A percentile compares a stretch with the other conserved stretches of the same genome.
Evolutionary conservation across 2,329 filamentous ascomycete genomes (phyloP).

Genomic region (Sporothrix inflata): DNA sequence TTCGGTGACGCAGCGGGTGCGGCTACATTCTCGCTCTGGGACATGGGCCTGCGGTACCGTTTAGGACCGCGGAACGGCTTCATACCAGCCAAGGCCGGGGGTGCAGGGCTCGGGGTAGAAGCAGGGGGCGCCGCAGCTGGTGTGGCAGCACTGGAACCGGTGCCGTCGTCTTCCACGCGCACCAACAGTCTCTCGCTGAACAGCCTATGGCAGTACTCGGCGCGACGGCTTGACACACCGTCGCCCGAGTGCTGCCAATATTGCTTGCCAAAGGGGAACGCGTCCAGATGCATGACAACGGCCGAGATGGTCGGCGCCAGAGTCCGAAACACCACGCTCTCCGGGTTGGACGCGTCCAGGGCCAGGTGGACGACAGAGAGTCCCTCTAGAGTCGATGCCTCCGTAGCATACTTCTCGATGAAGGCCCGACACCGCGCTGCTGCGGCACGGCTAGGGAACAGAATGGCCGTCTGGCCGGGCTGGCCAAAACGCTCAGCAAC

Average conservation of each 20-base stretch:
- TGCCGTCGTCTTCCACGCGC: conserved; percentile 34
- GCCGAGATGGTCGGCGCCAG: conserved; percentile 66
- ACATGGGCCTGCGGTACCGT: conserved; percentile 70
- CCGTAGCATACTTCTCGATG: conserved; percentile 59
- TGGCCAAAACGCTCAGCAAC: conserved; percentile 68
- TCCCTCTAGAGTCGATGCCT: conserved; percentile 52
- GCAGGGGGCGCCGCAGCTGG: not conserved
- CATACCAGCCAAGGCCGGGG: conserved; percentile 29
- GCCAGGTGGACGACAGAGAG: conserved; percentile 65
- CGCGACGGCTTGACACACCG: conserved; percentile 85
- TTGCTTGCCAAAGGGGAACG: conserved; percentile 78
- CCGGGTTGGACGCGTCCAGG: conserved; percentile 59
- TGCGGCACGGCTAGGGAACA: conserved; percentile 74
- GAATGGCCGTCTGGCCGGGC: conserved; percentile 69
- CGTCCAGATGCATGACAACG: conserved; percentile 70
- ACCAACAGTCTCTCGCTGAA: conserved; percentile 68
- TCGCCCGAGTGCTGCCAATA: conserved; percentile 98
- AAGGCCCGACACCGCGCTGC: conserved; percentile 78
- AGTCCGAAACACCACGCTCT: conserved; percentile 55
- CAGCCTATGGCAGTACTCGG: conserved; percentile 82
- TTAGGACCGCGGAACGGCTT: conserved; percentile 70
- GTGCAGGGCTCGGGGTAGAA: not conserved
- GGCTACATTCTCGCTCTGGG: conserved; percentile 39
- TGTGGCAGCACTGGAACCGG: not conserved
- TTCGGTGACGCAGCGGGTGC: not conserved